These are phyloP conservation scores for Ganoderma meredithae DNA, from an alignment of 1,284 basidiomycete species.

Conservation along the genomic window DNA sequence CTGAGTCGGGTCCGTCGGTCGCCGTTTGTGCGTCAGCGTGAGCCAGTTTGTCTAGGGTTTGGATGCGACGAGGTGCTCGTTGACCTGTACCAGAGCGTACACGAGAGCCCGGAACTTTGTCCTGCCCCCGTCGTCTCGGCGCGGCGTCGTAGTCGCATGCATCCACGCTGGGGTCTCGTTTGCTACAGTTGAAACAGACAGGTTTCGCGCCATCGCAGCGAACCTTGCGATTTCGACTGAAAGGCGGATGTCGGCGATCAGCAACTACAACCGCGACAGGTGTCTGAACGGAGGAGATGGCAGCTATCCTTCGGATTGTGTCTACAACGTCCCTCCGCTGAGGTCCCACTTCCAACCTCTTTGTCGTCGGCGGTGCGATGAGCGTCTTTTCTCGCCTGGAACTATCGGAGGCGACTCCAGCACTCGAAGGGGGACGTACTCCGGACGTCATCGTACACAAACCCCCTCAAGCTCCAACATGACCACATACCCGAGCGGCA, in stretches of 20 bases:
- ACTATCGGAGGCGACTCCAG: no score
- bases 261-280: neutral
- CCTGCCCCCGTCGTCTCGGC: constrained; percentile 79
- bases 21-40: neutral
- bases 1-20: neutral
- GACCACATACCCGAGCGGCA: neutral
- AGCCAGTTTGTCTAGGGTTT: neutral
- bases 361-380: no score
- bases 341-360: no score
- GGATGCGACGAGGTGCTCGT: neutral
- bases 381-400: no score
- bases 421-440: neutral
- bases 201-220: constrained; percentile 83
- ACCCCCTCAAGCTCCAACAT: neutral
- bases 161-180: constrained; percentile 34
- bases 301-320: no score
- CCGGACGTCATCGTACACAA: neutral
- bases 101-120: constrained; percentile 48
- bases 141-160: constrained; percentile 63
- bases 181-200: constrained; percentile 72
- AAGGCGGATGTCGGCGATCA: constrained; percentile 11
- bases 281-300: no score
- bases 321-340: no score
- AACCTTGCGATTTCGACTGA: constrained; percentile 77
- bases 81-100: neutral